Percentiles rank a stretch among this genome's conserved stretches.
phyloP scores from a whole-genome alignment of 2,329 filamentous ascomycete genomes.

The Phyllosticta capitalensis region DNA sequence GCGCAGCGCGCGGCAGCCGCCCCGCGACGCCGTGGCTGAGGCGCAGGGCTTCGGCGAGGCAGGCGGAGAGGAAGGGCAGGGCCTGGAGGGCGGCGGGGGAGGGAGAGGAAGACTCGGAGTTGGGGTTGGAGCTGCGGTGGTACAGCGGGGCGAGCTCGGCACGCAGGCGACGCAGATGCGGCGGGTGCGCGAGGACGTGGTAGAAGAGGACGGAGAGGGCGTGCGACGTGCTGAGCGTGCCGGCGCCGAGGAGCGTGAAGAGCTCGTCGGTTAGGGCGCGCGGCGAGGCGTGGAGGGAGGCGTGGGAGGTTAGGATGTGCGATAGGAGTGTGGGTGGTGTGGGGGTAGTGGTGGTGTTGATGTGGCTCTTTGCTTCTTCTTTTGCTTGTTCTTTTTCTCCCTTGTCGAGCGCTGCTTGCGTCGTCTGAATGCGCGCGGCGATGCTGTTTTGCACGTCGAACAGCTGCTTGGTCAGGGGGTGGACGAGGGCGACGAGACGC shows the following conservation, averaged over 20 bases:
- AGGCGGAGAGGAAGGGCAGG: conserved; percentile 24
- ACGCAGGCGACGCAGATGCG: conserved; percentile 16
- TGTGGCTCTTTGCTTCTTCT: not conserved
- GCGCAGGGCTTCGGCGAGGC: conserved; percentile 26
- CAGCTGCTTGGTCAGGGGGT: conserved; percentile 18
- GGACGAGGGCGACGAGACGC: conserved; percentile 16
- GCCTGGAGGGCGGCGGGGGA: conserved; percentile 13
- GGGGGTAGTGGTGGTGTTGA: not conserved
- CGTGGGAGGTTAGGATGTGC: conserved; percentile 10
- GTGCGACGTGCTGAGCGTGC: conserved; percentile 30
- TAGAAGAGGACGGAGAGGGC: conserved; percentile 25
- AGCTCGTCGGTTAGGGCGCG: conserved; percentile 29
- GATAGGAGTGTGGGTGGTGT: conserved; percentile 13
- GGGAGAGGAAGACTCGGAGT: not conserved
- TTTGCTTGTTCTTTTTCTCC: no score
- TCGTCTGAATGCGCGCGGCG: conserved; percentile 17
- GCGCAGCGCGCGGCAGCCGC: conserved; percentile 18
- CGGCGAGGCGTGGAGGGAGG: conserved; percentile 6
- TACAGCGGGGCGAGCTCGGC: conserved; percentile 17
- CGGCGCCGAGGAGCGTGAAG: conserved; percentile 29
- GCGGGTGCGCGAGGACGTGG: conserved; percentile 20
- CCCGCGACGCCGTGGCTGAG: conserved; percentile 21
- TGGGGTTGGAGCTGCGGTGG: no score
- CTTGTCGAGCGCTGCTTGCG: conserved; percentile 12
- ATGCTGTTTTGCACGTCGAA: conserved; percentile 22